phyloP scores from a whole-genome alignment of 1,139 yeast species.

The Candida tunisiensis region DNA sequence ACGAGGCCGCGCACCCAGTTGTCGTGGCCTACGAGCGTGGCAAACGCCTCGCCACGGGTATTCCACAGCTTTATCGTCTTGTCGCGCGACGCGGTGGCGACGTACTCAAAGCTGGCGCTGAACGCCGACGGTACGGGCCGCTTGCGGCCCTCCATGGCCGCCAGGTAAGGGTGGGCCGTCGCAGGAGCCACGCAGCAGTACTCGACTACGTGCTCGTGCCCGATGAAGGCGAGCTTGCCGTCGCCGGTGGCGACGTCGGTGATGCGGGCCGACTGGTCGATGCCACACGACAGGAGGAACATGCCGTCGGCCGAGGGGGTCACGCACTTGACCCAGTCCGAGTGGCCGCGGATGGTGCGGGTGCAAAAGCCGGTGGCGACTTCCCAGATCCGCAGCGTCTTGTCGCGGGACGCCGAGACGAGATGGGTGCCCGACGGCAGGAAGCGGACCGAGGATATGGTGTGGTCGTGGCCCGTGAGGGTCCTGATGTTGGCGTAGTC shows the following conservation, averaged over 20 bases:
- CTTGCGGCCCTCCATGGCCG: conserved; percentile 24
- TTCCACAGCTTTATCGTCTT: conserved; percentile 64
- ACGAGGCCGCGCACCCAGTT: conserved; percentile 70
- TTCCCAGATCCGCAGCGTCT: conserved; percentile 65
- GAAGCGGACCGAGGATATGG: conserved; percentile 52
- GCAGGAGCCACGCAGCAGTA: conserved; percentile 51
- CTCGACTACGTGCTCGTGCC: conserved; percentile 79
- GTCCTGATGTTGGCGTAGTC: conserved; percentile 43
- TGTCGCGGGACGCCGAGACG: conserved; percentile 67
- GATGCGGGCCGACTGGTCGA: conserved; percentile 43
- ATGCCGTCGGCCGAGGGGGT: conserved; percentile 36
- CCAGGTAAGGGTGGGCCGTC: conserved; percentile 31
- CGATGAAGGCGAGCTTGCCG: conserved; percentile 49
- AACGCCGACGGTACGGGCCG: conserved; percentile 9
- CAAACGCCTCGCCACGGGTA: conserved; percentile 45
- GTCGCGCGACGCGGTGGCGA: conserved; percentile 74
- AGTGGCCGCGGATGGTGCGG: conserved; percentile 52
- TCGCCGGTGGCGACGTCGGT: conserved; percentile 45
- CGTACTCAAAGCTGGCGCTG: conserved; percentile 16
- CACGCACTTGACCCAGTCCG: conserved; percentile 75
- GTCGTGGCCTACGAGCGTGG: conserved; percentile 51
- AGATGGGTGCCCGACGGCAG: conserved; percentile 28
- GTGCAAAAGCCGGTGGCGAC: conserved; percentile 49
- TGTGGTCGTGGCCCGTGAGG: conserved; percentile 80
- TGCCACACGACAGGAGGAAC: conserved; percentile 37